Base-by-base conservation (phyloP, 208 protist genomes). In the Naegleria gruberi region DNA sequence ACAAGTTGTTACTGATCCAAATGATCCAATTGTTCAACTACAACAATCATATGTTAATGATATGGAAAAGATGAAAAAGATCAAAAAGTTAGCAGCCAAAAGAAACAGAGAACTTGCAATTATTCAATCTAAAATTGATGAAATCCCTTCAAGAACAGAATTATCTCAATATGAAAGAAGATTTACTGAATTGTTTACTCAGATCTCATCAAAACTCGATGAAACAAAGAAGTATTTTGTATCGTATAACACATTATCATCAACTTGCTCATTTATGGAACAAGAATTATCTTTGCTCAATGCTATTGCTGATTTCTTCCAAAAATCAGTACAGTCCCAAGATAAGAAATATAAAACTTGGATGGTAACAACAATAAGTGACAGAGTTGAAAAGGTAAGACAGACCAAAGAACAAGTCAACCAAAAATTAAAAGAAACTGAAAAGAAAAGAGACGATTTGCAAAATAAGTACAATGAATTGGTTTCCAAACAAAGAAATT, bases 181-280 rank as follows among this genome's bases (percentile, higher is more conserved):
- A 46, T 97, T 97, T 90, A 88, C 94, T 15, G 96, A 97, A 73
- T 92, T 97, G 4, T 96, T 95, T 85, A 93, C 94, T 23, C 95
- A 96, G 85, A 85, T 95, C 8, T 87, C 90, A 10, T 89, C 91
- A n/a, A 96, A 96, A 90, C 92, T 94, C 6, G 93, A 77, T 1
- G 95, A 97, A 89, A 97, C 95, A 3, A 88, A 92, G 34, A 92
- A 95, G 89, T 95, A 95, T 82, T 97, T 93, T 93, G 93, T 82
- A 41, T 90, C 91, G 0, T 97, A 95, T 91, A 97, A 97, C 88
- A 95, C 94, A 8, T 91, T 94, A 34, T 90, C 92, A 47, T 93
- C 96, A 82, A 92, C 86, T 7, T 89, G 89, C 44, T 30, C 73
- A 34, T 93, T 93, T 55, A 55, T 96, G 1, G 55, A 91, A 17